phyloP scores from a whole-genome alignment of 169 alveolate species.

The Cystoisospora suis region DNA sequence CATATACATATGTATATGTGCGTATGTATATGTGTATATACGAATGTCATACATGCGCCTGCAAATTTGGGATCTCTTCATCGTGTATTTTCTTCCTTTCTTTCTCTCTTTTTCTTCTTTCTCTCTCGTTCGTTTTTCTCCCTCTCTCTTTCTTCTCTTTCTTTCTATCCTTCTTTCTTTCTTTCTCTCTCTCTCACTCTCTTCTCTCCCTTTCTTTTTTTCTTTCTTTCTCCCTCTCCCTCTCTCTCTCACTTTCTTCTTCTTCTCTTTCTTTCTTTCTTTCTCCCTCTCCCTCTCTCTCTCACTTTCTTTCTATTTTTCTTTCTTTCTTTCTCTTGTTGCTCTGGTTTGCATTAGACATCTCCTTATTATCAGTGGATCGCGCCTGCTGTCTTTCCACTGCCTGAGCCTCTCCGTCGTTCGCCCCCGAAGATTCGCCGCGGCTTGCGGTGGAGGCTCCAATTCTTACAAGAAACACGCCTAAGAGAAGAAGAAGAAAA shows the following conservation, averaged over 20 bases:
- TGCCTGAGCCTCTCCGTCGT: neutral
- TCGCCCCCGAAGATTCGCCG: neutral
- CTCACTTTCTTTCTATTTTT: neutral
- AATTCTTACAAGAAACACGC: neutral
- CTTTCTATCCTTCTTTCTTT: neutral
- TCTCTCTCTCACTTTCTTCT: neutral
- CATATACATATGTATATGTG: no score
- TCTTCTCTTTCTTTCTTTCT: neutral
- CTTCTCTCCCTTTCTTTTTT: neutral
- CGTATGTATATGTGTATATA: neutral
- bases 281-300: neutral
- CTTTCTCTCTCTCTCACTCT: neutral
- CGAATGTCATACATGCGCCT: neutral
- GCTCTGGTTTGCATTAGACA: neutral
- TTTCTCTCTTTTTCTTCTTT: neutral
- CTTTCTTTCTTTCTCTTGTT: neutral
- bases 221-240: neutral
- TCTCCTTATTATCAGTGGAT: slow-evolving; percentile 5
- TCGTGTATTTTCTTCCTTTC: neutral
- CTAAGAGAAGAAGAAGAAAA: neutral
- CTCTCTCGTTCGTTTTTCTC: neutral
- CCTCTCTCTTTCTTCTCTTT: neutral
- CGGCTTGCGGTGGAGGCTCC: slow-evolving; percentile 11
- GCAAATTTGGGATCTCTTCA: neutral
- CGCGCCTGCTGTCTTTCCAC: neutral